Evolutionary conservation across 2,329 filamentous ascomycete species (phyloP), one percentile per base, ranked within the genome.

Genomic region (Penicillium digitatum): DNA sequence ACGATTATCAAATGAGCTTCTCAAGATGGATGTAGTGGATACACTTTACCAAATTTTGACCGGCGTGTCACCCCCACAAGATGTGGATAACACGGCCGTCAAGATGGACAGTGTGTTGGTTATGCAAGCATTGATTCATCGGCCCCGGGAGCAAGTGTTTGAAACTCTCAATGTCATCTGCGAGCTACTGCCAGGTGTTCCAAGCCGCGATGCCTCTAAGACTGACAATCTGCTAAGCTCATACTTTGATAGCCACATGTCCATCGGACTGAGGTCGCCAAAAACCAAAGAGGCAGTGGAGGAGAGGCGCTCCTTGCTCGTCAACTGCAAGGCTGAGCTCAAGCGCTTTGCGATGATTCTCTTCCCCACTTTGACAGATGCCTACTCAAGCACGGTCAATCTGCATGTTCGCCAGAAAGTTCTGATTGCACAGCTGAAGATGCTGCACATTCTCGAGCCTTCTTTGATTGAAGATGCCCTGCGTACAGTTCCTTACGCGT

Each of bases 101-200:
- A 96, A 95, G 74, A 87, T 97, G 61, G 93, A 97, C 73, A 96
- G 91, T 68, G 93, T 97, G 52, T 84, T 99, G 43, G 94, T 99
- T 66, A 99, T 99, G 95, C 94, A 99, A 76, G 91, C 95, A 35
- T 81, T 99, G 60, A 96, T 99, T 49, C 94, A 97, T 69, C 87
- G 93, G 38, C 94, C 94, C 7, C 87, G 92, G 54, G 95, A 99
- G 63, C 94, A 99, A 74, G 89, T 99, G 18, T 94, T 93, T 64
- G 94, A 99, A 77, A 96, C 95, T 1, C 82, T 99, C 60, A 97
- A 97, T 70, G 91, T 99, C 60, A 91, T 99, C 61, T 96, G 94
- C 76, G 94, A 99, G 75, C 79, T 99, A 29, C 81, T 99, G 34
- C 92, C 93, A 1, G 86, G 84, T 47, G 79, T 93, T 16, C 86